phyloP scores from a whole-genome alignment of 2,329 filamentous ascomycete genomes.

The Sporothrix inflata region DNA sequence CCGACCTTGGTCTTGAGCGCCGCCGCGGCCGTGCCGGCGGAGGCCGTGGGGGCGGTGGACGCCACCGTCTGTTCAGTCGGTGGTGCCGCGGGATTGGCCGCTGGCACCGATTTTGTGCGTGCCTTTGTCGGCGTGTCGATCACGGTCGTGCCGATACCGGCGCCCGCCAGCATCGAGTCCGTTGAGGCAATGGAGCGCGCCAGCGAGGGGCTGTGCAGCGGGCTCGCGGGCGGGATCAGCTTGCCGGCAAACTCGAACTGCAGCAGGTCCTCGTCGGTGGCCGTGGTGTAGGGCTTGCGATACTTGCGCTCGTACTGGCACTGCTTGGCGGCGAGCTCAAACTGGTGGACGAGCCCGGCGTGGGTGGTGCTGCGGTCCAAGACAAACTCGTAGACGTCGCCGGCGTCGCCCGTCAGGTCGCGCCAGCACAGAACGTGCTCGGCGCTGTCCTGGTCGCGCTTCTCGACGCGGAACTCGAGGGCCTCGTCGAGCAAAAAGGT shows the following conservation, averaged over 20 bases:
- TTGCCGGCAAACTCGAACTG: slow-evolving; percentile 79
- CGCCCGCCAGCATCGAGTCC: slow-evolving; percentile 57
- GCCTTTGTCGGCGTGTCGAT: slow-evolving; percentile 39
- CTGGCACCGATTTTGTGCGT: background rate
- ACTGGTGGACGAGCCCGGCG: slow-evolving; percentile 74
- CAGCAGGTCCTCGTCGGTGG: slow-evolving; percentile 77
- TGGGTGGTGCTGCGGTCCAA: slow-evolving; percentile 62
- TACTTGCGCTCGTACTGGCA: slow-evolving; percentile 99
- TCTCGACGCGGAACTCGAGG: slow-evolving; percentile 83
- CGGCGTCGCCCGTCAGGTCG: slow-evolving; percentile 88
- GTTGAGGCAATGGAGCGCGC: slow-evolving; percentile 59
- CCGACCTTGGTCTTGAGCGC: slow-evolving; percentile 53
- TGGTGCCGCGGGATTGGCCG: slow-evolving; percentile 36
- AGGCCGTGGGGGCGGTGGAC: background rate
- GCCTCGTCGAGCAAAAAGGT: slow-evolving; percentile 93
- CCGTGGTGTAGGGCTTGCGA: slow-evolving; percentile 75
- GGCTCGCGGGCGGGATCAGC: slow-evolving; percentile 66
- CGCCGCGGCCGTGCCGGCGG: slow-evolving; percentile 32
- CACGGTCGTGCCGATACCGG: slow-evolving; percentile 42
- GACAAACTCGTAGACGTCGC: slow-evolving; percentile 97
- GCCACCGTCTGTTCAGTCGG: background rate
- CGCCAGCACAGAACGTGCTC: slow-evolving; percentile 92
- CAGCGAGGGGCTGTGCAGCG: slow-evolving; percentile 61
- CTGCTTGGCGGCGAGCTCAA: slow-evolving; percentile 81
- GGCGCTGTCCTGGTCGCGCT: slow-evolving; percentile 66